Evolutionary conservation across 805 yeast genomes (phyloP).

Genomic region (Yamadazyma phyllophila): DNA sequence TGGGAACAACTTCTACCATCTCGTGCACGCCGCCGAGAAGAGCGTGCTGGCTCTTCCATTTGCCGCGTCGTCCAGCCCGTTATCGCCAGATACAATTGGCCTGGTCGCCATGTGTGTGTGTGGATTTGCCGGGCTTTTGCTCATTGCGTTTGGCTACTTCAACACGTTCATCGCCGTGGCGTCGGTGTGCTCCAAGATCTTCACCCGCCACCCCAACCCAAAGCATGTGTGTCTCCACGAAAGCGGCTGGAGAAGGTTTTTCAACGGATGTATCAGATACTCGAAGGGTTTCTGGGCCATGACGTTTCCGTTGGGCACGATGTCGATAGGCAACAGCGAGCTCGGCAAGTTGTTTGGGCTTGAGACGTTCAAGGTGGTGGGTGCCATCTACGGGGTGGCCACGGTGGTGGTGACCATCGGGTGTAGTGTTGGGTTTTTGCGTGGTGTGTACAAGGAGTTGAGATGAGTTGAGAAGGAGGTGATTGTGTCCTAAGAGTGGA

Average conservation of each 20-base stretch:
- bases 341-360: constrained; percentile 49
- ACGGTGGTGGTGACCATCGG: constrained; percentile 44
- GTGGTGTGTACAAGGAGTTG: constrained; percentile 5
- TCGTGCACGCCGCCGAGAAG: constrained; percentile 11
- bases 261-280: constrained; percentile 18
- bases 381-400: constrained; percentile 56
- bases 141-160: constrained; percentile 57
- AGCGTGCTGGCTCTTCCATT: neutral
- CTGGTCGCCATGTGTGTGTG: constrained; percentile 11
- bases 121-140: constrained; percentile 41
- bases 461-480: no score
- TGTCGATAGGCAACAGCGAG: constrained; percentile 59
- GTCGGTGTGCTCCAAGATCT: constrained; percentile 43
- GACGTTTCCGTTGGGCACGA: constrained; percentile 89
- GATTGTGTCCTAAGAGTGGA: no score
- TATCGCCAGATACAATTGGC: neutral
- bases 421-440: constrained; percentile 30
- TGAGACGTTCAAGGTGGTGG: constrained; percentile 58
- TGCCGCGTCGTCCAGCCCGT: neutral
- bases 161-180: constrained; percentile 36
- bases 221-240: constrained; percentile 17
- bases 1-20: constrained; percentile 41
- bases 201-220: constrained; percentile 28
- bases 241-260: constrained; percentile 10
- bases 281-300: constrained; percentile 55